Base-by-base conservation (phyloP, 2,329 filamentous ascomycete genomes). In the Exophiala oligosperma region DNA sequence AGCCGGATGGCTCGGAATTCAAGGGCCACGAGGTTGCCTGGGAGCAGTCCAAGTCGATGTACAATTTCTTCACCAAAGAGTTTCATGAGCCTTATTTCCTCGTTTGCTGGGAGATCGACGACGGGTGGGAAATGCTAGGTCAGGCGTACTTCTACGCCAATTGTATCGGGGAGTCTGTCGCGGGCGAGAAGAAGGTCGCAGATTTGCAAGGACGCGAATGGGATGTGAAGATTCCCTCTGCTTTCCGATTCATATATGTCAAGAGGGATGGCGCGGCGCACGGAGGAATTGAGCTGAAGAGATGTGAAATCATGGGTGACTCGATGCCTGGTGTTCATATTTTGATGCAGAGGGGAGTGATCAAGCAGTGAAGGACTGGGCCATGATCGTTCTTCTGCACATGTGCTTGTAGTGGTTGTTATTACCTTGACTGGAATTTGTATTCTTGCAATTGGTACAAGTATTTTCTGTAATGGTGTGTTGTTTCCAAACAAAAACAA, bases 71-170 rank as follows among this genome's bases (percentile, higher is more conserved):
- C 54, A 60, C 61, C 28, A 41, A 46, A 11, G 59, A 63, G 26
- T 61, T 56, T 48, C 63, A 65, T 26, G 61, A 65, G 40, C 63
- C 63, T 6, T 61, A 62, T 29, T 58, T 63, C 26, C 48, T 63
- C 8, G 56, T 57, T 47, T 57, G 52, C 28, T 60, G 51, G 53
- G 61, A 63, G 26, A 60, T 32, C n/a, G 37, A 50, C 11, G 48
- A 59, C 8, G 60, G 57, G 4, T 65, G 61, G 56, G 56, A 54
- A 24, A 62, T 63, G 63, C 48, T 65, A 11, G 63, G 61, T 24
- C 59, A 63, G 29, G 63, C 63, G 8, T 29, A 59, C 38, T 37
- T 64, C 12, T 65, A 54, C 47, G 61, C 56, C 40, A 64, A 63
- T 24, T 53, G 57, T 24, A 21, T 28, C 7, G 61, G 61, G 3